Evolutionary conservation across 495 filamentous ascomycete genomes (phyloP).

Genomic region (Penicillium salamii): DNA sequence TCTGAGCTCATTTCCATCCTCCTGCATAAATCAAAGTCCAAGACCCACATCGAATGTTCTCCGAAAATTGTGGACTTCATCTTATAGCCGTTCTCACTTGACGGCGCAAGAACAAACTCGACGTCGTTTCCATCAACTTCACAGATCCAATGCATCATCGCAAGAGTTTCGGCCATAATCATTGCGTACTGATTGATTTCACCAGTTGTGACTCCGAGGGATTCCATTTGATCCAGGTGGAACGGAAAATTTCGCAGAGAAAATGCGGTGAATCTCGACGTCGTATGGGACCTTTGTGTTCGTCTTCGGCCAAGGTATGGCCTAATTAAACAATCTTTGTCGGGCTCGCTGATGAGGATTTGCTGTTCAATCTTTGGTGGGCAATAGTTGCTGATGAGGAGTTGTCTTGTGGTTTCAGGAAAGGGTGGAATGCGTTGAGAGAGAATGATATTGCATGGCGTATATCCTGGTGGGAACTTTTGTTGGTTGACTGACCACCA

Average conservation of each 20-base stretch:
- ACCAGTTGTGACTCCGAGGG: conserved; percentile 24
- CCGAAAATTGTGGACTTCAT: neutral
- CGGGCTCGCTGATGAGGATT: conserved; percentile 27
- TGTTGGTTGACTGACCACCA: conserved; percentile 33
- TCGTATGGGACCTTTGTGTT: neutral
- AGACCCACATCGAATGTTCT: conserved; percentile 35
- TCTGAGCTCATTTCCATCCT: conserved; percentile 12
- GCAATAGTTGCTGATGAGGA: conserved; percentile 35
- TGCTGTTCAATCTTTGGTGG: conserved; percentile 10
- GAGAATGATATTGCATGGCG: conserved; percentile 37
- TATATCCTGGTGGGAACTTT: conserved; percentile 26
- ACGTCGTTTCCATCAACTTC: conserved; percentile 47
- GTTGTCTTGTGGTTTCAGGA: conserved; percentile 15
- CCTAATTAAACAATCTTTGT: conserved; percentile 44
- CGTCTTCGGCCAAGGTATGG: conserved; percentile 44
- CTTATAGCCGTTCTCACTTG: neutral
- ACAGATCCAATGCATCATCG: conserved; percentile 43
- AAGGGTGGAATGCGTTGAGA: conserved; percentile 43
- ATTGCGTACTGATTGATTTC: conserved; percentile 20
- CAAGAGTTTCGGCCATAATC: conserved; percentile 45
- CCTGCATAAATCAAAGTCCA: conserved; percentile 39
- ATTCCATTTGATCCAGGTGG: conserved; percentile 47
- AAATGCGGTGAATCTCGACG: conserved; percentile 20
- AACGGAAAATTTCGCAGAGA: conserved; percentile 48
- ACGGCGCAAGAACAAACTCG: conserved; percentile 47